These are phyloP conservation scores for Hevea brasiliensis DNA, from an alignment of 345 rosid genomes.

Conservation along the genomic window DNA sequence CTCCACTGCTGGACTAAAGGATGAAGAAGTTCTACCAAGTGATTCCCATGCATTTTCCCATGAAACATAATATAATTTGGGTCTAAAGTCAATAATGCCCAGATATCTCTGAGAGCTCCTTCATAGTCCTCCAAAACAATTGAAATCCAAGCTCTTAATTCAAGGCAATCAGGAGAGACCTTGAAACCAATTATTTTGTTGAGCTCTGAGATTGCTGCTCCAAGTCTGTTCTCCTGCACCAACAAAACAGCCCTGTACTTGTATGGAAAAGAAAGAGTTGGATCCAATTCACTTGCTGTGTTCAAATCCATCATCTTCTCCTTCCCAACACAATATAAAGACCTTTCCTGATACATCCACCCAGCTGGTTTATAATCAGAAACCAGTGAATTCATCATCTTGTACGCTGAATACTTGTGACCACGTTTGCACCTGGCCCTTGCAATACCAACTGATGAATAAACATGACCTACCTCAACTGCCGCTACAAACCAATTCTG, in stretches of 20 bases:
- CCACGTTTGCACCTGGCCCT: conserved; percentile 86
- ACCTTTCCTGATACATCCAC: conserved; percentile 93
- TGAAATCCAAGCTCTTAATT: conserved; percentile 85
- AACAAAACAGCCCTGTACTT: conserved; percentile 70
- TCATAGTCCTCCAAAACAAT: conserved; percentile 77
- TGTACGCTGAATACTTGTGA: conserved; percentile 85
- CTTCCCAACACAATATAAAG: conserved; percentile 71
- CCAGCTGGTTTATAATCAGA: conserved; percentile 63
- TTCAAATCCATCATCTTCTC: conserved; percentile 72
- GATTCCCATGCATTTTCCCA: conserved; percentile 65
- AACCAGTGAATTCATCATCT: conserved; percentile 65
- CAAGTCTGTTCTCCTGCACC: conserved; percentile 67
- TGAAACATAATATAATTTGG: conserved; percentile 77
- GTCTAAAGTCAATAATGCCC: conserved; percentile 81
- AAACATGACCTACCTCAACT: conserved; percentile 65
- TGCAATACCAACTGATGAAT: conserved; percentile 75
- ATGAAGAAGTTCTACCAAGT: conserved; percentile 63
- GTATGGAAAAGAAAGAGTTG: conserved; percentile 85
- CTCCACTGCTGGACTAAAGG: conserved; percentile 78
- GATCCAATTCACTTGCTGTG: conserved; percentile 74
- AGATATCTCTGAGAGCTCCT: conserved; percentile 71
- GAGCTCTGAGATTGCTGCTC: conserved; percentile 73
- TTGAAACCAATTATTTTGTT: conserved; percentile 73
- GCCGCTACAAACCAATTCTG: conserved; percentile 79
- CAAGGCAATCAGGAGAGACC: conserved; percentile 82